These are phyloP conservation scores for Penicillium odoratum DNA, from an alignment of 495 filamentous ascomycete species.

Conservation along the genomic window DNA sequence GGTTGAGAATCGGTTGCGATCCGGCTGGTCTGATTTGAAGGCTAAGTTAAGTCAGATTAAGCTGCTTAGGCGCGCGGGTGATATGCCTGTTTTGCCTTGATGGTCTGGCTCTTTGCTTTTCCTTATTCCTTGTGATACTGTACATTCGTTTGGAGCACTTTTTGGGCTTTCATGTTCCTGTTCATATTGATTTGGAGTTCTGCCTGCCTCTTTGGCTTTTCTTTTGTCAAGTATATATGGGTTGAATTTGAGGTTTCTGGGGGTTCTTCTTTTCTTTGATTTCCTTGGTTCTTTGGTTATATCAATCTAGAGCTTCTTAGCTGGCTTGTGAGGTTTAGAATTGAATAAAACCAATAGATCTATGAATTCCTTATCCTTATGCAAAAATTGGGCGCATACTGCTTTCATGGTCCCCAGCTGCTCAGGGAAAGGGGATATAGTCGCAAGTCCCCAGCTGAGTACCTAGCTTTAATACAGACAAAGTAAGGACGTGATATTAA, in stretches of 20 bases:
- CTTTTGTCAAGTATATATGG: slow-evolving; percentile 36
- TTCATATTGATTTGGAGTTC: slow-evolving; percentile 16
- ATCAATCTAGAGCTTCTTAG: slow-evolving; percentile 7
- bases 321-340: not conserved
- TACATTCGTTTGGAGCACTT: not conserved
- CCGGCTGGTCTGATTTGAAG: slow-evolving; percentile 61
- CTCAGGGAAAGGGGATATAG: not conserved
- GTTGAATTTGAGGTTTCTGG: slow-evolving; percentile 22
- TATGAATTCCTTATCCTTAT: not conserved
- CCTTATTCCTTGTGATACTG: slow-evolving; percentile 3
- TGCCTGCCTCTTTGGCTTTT: slow-evolving; percentile 13
- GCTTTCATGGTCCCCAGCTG: not conserved
- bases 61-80: slow-evolving; percentile 25
- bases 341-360: not conserved
- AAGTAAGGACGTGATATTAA: not conserved
- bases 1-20: slow-evolving; percentile 72
- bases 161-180: slow-evolving; percentile 9
- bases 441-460: not conserved
- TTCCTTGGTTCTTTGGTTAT: slow-evolving; percentile 6
- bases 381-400: not conserved
- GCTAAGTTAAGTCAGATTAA: slow-evolving; percentile 56
- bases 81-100: slow-evolving; percentile 29
- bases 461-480: not conserved
- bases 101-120: not conserved
- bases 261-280: slow-evolving; percentile 12